Evolutionary conservation across 1,284 basidiomycete species (phyloP), one percentile per base, ranked within the genome.

Genomic region (Malassezia globosa): DNA sequence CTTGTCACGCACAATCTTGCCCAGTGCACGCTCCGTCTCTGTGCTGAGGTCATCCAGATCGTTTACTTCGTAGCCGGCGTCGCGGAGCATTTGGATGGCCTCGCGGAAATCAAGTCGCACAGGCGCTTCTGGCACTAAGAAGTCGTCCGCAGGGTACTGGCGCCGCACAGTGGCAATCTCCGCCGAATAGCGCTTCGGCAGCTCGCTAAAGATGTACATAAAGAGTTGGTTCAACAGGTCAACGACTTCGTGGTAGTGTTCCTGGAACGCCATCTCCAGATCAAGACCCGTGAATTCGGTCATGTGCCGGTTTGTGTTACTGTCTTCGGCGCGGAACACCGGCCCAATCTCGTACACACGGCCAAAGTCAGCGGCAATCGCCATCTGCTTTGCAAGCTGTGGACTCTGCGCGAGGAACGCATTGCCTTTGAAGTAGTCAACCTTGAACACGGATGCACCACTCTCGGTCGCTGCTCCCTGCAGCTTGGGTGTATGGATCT

Each of bases 211-310:
- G 55, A 72, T 69, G 42, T 59, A 65, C 37, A 63, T 57, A 54
- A 72, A 72, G 1, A 72, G 56, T 24, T 60, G 58, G 39, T 64
- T 65, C 18, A 72, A 52, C 10, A 69, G 49, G 38, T 72, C 71
- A 19, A 70, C 55, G 3, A 66, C 70, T 79, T 81, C 94, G 75
- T 97, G 90, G 69, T 97, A 97, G 73, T 96, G 89, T 72, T 96
- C 89, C 69, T 95, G 85, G 59, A 99, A 89, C 2, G 82, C 79
- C 94, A 99, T 97, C 74, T 99, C 94, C 60, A 99, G 78, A 84
- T 99, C 94, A 61, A 99, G 82, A 41, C 94, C 94, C 60, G 89
- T 86, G 74, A 96, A 99, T 74, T 99, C 94, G 37, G 94, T 99
- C 76, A 99, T 79, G 76, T 99, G 94, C 46, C 94, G 83, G 72